phyloP scores from a whole-genome alignment of 2,329 filamentous ascomycete species.

The Aureobasidium lini region DNA sequence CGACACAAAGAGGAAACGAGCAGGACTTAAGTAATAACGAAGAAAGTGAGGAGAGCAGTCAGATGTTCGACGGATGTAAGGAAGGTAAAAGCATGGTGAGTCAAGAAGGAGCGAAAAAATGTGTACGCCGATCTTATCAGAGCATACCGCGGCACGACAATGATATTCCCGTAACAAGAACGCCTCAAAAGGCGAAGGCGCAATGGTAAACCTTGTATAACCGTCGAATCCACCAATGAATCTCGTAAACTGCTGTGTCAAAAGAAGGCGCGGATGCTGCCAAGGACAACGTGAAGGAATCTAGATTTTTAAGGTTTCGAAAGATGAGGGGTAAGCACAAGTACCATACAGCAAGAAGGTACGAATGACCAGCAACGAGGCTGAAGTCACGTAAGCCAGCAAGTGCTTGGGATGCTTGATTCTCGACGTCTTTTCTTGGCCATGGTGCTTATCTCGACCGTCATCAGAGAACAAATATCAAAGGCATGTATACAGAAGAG shows the following conservation, averaged over 20 bases:
- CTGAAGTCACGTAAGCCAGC: background rate
- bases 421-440: background rate
- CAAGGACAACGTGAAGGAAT: background rate
- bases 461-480: background rate
- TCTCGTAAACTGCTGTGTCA: background rate
- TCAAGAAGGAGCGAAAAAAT: background rate
- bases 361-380: background rate
- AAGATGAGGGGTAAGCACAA: background rate
- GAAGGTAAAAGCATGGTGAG: background rate
- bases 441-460: background rate
- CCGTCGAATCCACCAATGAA: background rate
- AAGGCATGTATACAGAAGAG: background rate
- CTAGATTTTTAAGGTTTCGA: background rate
- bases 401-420: background rate
- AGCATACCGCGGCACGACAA: slow-evolving; percentile 1
- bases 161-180: background rate
- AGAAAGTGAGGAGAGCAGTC: background rate
- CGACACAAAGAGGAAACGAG: background rate
- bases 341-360: background rate
- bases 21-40: background rate
- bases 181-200: background rate
- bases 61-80: background rate
- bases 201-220: background rate
- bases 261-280: background rate
- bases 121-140: background rate